These are phyloP conservation scores for Umbelopsis vinacea DNA, from an alignment of 192 early-diverging fungal genomes.

Conservation along the genomic window DNA sequence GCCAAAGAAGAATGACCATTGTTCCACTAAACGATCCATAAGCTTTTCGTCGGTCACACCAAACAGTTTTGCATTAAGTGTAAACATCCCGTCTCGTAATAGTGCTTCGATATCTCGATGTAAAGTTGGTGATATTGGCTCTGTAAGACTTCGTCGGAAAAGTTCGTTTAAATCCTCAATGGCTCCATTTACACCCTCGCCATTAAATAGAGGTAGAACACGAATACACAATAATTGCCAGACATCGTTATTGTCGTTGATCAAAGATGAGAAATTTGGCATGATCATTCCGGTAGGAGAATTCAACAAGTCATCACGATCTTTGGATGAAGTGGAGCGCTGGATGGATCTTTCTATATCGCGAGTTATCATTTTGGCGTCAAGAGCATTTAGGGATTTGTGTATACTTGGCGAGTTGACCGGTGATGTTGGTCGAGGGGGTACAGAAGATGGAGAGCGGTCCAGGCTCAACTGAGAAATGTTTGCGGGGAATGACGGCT, in stretches of 20 bases:
- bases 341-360: conserved; percentile 42
- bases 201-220: conserved; percentile 87
- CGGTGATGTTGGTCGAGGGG: conserved; percentile 38
- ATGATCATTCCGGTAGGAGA: conserved; percentile 23
- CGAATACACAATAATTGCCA: conserved; percentile 76
- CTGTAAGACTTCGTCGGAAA: conserved; percentile 47
- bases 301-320: conserved; percentile 19
- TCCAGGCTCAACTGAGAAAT: conserved; percentile 24
- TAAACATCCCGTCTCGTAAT: conserved; percentile 65
- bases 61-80: conserved; percentile 67
- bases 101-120: conserved; percentile 64
- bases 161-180: conserved; percentile 88
- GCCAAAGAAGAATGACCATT: conserved; percentile 83
- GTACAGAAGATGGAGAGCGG: conserved; percentile 19
- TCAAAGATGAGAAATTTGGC: not conserved
- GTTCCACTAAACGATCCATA: conserved; percentile 67
- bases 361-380: conserved; percentile 45
- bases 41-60: conserved; percentile 69
- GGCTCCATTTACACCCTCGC: conserved; percentile 76
- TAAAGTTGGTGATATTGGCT: conserved; percentile 44
- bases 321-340: conserved; percentile 21
- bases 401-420: conserved; percentile 40
- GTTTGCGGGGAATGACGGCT: not conserved
- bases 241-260: conserved; percentile 51
- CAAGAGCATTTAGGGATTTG: conserved; percentile 54